phyloP scores from a whole-genome alignment of 23 red algal species.

The Gracilaria caudata region DNA sequence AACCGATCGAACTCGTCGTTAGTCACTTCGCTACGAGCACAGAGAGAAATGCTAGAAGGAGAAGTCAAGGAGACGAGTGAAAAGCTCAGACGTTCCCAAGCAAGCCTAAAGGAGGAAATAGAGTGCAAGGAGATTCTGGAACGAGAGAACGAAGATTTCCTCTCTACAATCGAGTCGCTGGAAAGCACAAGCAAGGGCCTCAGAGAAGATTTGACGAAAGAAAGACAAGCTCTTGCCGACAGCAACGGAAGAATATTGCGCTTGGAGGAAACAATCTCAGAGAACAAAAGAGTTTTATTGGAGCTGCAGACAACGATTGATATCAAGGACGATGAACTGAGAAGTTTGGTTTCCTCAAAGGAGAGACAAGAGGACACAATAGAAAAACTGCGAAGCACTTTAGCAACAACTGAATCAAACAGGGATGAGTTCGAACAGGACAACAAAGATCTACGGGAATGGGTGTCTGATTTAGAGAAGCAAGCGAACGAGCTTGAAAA shows the following conservation, averaged over 20 bases:
- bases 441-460: conserved; percentile 50
- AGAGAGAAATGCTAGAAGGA: conserved; percentile 19
- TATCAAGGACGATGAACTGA: conserved; percentile 6
- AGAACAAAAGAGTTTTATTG: background rate
- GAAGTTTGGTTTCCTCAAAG: conserved; percentile 1
- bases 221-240: background rate
- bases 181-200: conserved; percentile 26
- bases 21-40: conserved; percentile 8
- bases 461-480: conserved; percentile 61
- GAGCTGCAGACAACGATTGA: conserved; percentile 23
- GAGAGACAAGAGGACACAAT: background rate
- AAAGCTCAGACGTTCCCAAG: conserved; percentile 1
- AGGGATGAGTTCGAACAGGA: conserved; percentile 48
- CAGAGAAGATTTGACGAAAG: background rate
- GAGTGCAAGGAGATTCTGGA: conserved; percentile 38
- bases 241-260: background rate
- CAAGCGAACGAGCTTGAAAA: conserved; percentile 53
- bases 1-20: conserved; percentile 18
- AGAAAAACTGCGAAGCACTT: background rate
- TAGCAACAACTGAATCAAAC: background rate
- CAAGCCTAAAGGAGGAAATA: conserved; percentile 24
- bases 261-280: conserved; percentile 12
- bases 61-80: background rate
- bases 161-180: conserved; percentile 35
- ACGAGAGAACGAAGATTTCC: conserved; percentile 49